Conservation (phyloP, 306 rosid species). For the Fragaria iinumae region DNA sequence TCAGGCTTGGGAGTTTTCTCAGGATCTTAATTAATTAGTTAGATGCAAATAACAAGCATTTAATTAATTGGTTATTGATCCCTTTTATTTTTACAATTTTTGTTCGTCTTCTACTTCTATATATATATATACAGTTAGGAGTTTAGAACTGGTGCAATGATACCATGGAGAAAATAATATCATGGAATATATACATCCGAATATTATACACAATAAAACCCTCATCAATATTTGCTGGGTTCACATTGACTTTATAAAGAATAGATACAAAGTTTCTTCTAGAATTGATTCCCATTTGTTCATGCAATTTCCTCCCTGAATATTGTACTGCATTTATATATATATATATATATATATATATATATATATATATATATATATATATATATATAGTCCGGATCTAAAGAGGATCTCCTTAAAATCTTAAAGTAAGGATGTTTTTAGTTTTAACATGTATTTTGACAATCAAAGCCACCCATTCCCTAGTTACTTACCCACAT, state of each 20-base stretch:
- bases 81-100: neutral
- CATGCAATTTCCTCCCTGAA: neutral
- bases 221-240: neutral
- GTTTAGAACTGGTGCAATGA: neutral
- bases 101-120: neutral
- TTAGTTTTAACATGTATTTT: too few relatives aligned
- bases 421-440: too few relatives aligned
- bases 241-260: neutral
- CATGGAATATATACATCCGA: constrained; percentile 3
- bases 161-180: constrained; percentile 1
- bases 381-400: too few relatives aligned
- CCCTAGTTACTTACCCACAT: too few relatives aligned
- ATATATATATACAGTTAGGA: neutral
- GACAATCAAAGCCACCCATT: too few relatives aligned
- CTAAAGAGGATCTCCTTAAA: too few relatives aligned
- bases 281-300: neutral
- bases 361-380: too few relatives aligned
- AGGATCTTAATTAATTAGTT: constrained; percentile 24
- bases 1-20: constrained; percentile 48
- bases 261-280: neutral
- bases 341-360: too few relatives aligned
- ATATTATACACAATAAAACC: neutral
- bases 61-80: neutral
- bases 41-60: neutral
- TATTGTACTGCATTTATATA: neutral